Evolutionary conservation across 1,284 basidiomycete species (phyloP).

Genomic region (Trametes pubescens): DNA sequence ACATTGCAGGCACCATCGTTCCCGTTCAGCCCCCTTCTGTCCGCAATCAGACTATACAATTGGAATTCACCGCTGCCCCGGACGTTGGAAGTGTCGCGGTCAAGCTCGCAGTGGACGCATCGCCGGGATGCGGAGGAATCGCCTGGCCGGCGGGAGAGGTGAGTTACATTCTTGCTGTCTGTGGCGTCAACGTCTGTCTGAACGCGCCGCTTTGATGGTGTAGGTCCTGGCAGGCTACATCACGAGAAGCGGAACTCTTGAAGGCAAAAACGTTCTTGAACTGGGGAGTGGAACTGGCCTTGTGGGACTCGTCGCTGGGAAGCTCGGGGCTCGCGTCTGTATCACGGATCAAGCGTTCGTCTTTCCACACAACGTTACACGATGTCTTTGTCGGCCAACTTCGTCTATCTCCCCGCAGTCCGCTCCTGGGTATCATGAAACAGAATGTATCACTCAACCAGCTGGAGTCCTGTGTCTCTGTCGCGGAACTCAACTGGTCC

Average conservation of each 20-base stretch:
- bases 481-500: slow-evolving; percentile 83
- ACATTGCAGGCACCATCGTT: slow-evolving; percentile 49
- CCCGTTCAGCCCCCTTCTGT: slow-evolving; percentile 67
- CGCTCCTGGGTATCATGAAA: slow-evolving; percentile 78
- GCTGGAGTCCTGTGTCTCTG: slow-evolving; percentile 58
- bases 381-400: slow-evolving; percentile 14
- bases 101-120: slow-evolving; percentile 73
- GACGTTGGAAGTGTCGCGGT: slow-evolving; percentile 46
- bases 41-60: slow-evolving; percentile 53
- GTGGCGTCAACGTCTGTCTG: slow-evolving; percentile 12
- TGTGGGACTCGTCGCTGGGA: slow-evolving; percentile 84
- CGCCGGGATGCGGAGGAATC: slow-evolving; percentile 90
- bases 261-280: slow-evolving; percentile 74
- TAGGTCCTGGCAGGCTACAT: slow-evolving; percentile 84
- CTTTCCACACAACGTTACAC: slow-evolving; percentile 18
- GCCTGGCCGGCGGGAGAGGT: slow-evolving; percentile 95
- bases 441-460: slow-evolving; percentile 74
- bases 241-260: slow-evolving; percentile 62
- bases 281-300: slow-evolving; percentile 92
- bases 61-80: slow-evolving; percentile 52
- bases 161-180: slow-evolving; percentile 39
- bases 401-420: slow-evolving; percentile 51
- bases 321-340: slow-evolving; percentile 71
- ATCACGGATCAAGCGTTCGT: slow-evolving; percentile 93
- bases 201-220: slow-evolving; percentile 13